Conservation (phyloP, 2,329 filamentous ascomycete genomes). For the Gaeumannomyces sp. region DNA sequence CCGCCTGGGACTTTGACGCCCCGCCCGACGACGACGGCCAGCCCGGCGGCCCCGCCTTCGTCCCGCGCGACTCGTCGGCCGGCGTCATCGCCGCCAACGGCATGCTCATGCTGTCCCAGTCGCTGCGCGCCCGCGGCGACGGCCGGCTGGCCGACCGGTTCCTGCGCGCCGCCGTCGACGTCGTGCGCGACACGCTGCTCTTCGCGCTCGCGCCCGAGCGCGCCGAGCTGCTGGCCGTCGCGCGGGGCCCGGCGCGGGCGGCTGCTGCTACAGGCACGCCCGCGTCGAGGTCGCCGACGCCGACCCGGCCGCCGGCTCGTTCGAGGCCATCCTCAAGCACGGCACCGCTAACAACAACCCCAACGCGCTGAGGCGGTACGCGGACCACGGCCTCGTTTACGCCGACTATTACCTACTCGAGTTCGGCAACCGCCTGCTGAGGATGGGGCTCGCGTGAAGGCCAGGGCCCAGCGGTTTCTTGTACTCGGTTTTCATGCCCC, state of each 20-base stretch:
- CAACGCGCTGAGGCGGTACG: conserved; percentile 18
- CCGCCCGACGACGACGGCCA: conserved; percentile 13
- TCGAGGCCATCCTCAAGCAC: conserved; percentile 24
- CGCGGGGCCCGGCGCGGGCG: background rate
- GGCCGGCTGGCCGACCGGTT: conserved; percentile 18
- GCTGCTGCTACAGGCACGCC: background rate
- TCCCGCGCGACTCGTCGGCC: conserved; percentile 29
- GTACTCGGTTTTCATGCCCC: background rate
- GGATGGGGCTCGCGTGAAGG: conserved; percentile 21
- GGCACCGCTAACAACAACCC: conserved; percentile 25
- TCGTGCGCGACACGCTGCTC: conserved; percentile 25
- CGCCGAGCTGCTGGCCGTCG: background rate
- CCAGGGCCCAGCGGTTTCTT: too few species aligned
- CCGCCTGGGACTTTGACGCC: conserved; percentile 36
- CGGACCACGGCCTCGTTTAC: conserved; percentile 36
- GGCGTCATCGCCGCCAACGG: conserved; percentile 36
- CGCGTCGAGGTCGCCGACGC: conserved; percentile 12
- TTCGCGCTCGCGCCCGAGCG: conserved; percentile 20
- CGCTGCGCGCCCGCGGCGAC: conserved; percentile 17
- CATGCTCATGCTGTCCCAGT: conserved; percentile 31
- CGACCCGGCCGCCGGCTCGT: conserved; percentile 14
- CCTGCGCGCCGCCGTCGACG: conserved; percentile 21
- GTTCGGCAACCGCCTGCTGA: conserved; percentile 37
- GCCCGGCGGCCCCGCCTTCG: too few species aligned
- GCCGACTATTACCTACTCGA: conserved; percentile 40